Percentiles rank a stretch among this genome's conserved stretches.
phyloP scores from a whole-genome alignment of 2,329 filamentous ascomycete species.

The Fusarium sp. region DNA sequence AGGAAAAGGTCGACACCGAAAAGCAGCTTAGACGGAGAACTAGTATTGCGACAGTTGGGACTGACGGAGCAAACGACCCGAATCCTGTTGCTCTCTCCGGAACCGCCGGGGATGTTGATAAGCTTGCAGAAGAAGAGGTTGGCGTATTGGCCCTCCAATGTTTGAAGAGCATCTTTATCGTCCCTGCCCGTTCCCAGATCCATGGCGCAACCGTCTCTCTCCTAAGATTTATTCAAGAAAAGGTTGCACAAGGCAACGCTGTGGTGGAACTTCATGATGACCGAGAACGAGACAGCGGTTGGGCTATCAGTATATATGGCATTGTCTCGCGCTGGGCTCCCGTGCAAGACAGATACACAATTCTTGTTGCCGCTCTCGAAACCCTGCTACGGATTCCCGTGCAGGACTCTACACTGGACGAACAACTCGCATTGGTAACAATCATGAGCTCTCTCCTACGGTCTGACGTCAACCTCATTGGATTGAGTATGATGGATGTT shows the following conservation, averaged over 20 bases:
- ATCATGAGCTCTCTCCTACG: constrained; percentile 85
- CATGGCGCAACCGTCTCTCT: constrained; percentile 78
- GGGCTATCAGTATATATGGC: constrained; percentile 85
- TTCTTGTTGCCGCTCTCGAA: constrained; percentile 84
- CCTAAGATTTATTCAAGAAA: constrained; percentile 76
- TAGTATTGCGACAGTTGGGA: constrained; percentile 80
- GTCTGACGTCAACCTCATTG: constrained; percentile 92
- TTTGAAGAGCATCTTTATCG: constrained; percentile 84
- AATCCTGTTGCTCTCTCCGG: constrained; percentile 79
- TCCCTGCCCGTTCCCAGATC: constrained; percentile 84
- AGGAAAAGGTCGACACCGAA: constrained; percentile 75
- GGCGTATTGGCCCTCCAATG: constrained; percentile 86
- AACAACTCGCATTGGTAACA: constrained; percentile 78
- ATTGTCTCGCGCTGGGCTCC: constrained; percentile 87
- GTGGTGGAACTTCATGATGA: constrained; percentile 60
- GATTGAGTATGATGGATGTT: constrained; percentile 95
- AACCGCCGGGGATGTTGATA: constrained; percentile 87
- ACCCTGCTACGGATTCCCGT: constrained; percentile 74
- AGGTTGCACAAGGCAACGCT: constrained; percentile 60
- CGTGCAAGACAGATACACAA: constrained; percentile 92
- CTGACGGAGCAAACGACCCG: constrained; percentile 65
- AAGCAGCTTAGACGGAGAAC: constrained; percentile 72
- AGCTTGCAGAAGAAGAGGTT: constrained; percentile 87
- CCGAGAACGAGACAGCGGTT: constrained; percentile 64
- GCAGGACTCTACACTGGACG: constrained; percentile 74